Evolutionary conservation across 495 filamentous ascomycete genomes (phyloP).

Genomic region (Neurospora sp.): DNA sequence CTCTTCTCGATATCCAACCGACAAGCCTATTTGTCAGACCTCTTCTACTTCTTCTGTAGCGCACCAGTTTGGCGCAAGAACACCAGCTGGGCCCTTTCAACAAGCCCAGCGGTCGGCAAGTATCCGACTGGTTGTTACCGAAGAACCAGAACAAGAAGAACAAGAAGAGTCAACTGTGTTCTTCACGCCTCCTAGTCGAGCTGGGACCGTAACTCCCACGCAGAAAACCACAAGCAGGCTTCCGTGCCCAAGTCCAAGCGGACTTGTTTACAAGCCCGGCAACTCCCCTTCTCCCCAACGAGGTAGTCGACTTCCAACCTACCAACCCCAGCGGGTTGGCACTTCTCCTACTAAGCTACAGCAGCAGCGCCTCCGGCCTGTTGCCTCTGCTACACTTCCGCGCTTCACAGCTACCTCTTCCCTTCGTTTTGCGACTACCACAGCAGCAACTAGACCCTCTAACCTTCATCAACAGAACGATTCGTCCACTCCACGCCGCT

Average conservation of each 20-base stretch:
- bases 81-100: neutral
- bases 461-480: slow-evolving; percentile 29
- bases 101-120: neutral
- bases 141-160: neutral
- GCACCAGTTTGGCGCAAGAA: neutral
- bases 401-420: neutral
- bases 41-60: neutral
- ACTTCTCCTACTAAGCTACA: neutral
- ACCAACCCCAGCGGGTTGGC: neutral
- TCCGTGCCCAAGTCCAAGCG: neutral
- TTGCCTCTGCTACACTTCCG: neutral
- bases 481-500: slow-evolving; percentile 31
- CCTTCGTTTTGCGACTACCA: neutral
- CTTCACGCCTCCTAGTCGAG: neutral
- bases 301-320: neutral
- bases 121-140: neutral
- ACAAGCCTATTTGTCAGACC: slow-evolving; percentile 10
- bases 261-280: neutral
- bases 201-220: neutral
- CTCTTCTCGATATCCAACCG: neutral
- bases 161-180: neutral
- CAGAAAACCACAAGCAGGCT: neutral
- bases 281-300: neutral
- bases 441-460: neutral
- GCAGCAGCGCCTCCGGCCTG: neutral